phyloP scores from a whole-genome alignment of 345 rosid genomes.

The Diplotaxis tenuifolia region DNA sequence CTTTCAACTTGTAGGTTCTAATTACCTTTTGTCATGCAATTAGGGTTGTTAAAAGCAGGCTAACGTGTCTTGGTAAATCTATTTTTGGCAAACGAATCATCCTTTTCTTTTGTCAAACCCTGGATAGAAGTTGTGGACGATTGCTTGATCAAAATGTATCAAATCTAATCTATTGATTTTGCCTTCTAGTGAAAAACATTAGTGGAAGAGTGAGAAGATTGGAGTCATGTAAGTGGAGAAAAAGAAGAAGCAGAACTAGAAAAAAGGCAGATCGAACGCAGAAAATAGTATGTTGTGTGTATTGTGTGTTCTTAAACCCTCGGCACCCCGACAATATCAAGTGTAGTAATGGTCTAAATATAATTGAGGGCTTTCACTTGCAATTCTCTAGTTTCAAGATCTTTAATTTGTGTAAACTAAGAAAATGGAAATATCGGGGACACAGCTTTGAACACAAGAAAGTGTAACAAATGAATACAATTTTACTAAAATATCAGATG shows the following conservation, averaged over 20 bases:
- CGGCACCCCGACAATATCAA: not conserved
- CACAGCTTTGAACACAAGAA: not conserved
- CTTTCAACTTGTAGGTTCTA: too few species aligned
- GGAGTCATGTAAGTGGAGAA: not conserved
- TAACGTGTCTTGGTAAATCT: not conserved
- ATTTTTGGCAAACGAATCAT: too few species aligned
- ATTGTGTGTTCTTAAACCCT: not conserved
- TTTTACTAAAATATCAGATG: conserved; percentile 16
- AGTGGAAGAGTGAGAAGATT: not conserved
- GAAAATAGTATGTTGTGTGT: not conserved
- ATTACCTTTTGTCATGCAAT: too few species aligned
- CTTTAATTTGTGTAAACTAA: not conserved
- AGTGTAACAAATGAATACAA: conserved; percentile 3
- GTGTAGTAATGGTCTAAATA: not conserved
- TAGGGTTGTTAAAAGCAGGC: not conserved
- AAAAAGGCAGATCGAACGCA: not conserved
- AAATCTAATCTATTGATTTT: not conserved
- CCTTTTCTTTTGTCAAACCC: not conserved
- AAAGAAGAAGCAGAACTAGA: not conserved
- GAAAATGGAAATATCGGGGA: not conserved
- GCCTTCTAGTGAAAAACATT: not conserved
- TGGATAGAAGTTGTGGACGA: not conserved
- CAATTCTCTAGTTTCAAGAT: not conserved
- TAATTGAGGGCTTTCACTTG: not conserved
- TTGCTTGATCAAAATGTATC: conserved; percentile 24